These are phyloP conservation scores for Phialemoniopsis sp. DNA, from an alignment of 2,329 filamentous ascomycete genomes.

Conservation along the genomic window DNA sequence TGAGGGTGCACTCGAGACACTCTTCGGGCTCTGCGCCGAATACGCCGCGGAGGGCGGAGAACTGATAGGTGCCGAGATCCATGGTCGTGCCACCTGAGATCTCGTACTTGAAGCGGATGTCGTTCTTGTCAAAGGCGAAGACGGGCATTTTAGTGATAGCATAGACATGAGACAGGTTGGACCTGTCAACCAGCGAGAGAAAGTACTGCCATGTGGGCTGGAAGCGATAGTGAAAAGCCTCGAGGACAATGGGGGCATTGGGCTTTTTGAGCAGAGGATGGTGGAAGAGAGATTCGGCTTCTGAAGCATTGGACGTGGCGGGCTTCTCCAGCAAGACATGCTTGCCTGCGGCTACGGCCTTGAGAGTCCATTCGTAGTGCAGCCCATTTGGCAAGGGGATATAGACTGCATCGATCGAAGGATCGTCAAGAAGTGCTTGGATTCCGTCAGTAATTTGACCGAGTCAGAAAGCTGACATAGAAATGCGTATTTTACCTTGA, in stretches of 20 bases:
- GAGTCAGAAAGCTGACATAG: background rate
- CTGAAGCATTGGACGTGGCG: constrained; percentile 34
- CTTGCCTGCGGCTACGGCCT: constrained; percentile 42
- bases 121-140: constrained; percentile 23
- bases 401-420: constrained; percentile 43
- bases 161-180: constrained; percentile 28
- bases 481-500: constrained; percentile 28
- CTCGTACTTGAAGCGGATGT: constrained; percentile 26
- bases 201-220: constrained; percentile 42
- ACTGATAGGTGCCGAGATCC: constrained; percentile 31
- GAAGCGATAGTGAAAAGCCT: constrained; percentile 49
- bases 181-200: constrained; percentile 28
- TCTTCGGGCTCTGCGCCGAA: constrained; percentile 26
- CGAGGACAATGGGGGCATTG: constrained; percentile 40
- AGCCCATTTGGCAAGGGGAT: constrained; percentile 40
- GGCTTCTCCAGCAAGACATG: constrained; percentile 55
- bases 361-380: constrained; percentile 42
- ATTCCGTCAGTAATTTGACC: background rate
- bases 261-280: constrained; percentile 22
- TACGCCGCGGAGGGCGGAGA: constrained; percentile 31
- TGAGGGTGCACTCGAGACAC: constrained; percentile 25
- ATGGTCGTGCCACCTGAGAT: constrained; percentile 21
- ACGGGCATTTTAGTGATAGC: constrained; percentile 22
- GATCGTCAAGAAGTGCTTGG: constrained; percentile 17
- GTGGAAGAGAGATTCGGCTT: constrained; percentile 40